phyloP scores from a whole-genome alignment of 208 protist species.

The Leishmania major region DNA sequence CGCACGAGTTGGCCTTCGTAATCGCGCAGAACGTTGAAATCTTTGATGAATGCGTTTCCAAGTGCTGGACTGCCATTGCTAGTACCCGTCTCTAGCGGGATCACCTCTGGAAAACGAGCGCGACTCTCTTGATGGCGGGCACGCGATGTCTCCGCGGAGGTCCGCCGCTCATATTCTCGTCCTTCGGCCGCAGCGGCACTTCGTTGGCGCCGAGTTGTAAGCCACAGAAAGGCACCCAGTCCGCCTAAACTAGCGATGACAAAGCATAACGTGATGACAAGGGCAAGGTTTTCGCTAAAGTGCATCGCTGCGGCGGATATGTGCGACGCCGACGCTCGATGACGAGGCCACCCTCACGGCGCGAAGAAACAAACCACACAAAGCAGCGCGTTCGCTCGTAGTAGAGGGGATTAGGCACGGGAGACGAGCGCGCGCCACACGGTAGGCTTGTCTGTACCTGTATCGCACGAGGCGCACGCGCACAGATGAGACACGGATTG shows the following conservation, averaged over 20 bases:
- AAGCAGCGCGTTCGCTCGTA: not conserved
- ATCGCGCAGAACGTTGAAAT: slow-evolving; percentile 16
- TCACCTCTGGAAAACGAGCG: not conserved
- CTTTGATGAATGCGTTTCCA: not conserved
- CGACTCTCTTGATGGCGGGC: not conserved
- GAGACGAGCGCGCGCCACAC: not conserved
- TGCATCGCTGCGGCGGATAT: not conserved
- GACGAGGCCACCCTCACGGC: not conserved
- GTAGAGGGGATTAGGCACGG: not conserved
- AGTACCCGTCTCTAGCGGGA: not conserved
- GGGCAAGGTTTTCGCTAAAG: not conserved
- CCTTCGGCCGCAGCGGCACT: not conserved
- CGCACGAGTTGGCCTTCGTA: slow-evolving; percentile 7
- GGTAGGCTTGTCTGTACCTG: not conserved
- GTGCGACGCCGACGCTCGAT: not conserved
- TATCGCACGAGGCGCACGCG: not conserved
- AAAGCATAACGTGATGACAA: not conserved
- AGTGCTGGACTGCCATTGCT: not conserved
- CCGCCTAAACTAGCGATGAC: not conserved
- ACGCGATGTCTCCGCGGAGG: not conserved
- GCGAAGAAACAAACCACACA: not conserved
- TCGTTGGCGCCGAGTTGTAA: not conserved
- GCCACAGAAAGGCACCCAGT: not conserved
- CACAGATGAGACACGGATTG: not conserved
- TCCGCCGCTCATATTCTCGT: not conserved